Conservation (phyloP, 345 rosid species). For the Geranium rotundifolium region DNA sequence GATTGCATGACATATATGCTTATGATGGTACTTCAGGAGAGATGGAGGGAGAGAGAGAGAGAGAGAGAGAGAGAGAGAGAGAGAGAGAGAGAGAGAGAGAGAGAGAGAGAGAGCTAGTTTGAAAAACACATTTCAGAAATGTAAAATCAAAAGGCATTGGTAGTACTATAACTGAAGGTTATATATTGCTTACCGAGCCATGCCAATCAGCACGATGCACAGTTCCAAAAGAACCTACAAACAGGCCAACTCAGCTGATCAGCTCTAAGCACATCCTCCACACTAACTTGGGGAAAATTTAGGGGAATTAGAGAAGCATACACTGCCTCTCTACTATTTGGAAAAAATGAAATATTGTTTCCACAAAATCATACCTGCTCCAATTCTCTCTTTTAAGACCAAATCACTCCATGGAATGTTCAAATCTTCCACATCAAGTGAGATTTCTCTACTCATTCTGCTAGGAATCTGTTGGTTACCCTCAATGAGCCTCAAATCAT, state of each 20-base stretch:
- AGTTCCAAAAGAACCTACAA: conserved; percentile 98
- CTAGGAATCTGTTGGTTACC: conserved; percentile 27
- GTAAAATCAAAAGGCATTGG: not conserved
- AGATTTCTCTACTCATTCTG: conserved; percentile 38
- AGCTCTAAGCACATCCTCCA: conserved; percentile 15
- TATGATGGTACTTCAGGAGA: too few species aligned
- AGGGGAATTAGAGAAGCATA: conserved; percentile 1
- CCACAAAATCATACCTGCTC: conserved; percentile 59
- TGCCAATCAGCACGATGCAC: conserved; percentile 99
- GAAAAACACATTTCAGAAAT: not conserved
- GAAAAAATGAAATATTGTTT: not conserved
- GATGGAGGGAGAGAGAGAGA: too few species aligned
- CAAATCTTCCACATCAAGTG: conserved; percentile 77
- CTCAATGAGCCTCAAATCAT: conserved; percentile 30
- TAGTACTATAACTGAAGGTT: not conserved
- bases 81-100: too few species aligned
- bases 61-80: too few species aligned
- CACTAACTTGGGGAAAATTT: not conserved
- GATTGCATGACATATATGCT: not conserved
- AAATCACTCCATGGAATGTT: conserved; percentile 91
- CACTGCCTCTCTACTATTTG: not conserved
- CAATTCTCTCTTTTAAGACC: conserved; percentile 77
- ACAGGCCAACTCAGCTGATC: conserved; percentile 14
- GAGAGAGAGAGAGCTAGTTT: too few species aligned
- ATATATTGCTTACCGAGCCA: conserved; percentile 71